Evolutionary conservation across 1,284 basidiomycete species (phyloP), one percentile per base, ranked within the genome.

Genomic region (Trichosporon faecale): DNA sequence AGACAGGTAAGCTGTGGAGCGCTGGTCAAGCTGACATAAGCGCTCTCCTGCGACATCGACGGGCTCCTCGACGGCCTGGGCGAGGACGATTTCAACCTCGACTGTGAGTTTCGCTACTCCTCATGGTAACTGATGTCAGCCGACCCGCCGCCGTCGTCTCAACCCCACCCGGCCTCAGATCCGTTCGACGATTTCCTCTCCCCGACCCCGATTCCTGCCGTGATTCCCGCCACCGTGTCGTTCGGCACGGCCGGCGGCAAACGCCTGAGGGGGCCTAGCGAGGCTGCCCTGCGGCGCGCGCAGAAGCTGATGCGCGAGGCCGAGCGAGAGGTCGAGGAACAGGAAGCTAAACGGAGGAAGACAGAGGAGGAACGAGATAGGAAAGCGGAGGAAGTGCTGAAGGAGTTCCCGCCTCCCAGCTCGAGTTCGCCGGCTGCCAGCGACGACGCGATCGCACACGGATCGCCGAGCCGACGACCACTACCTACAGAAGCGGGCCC

Each of bases 81-180:
- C 9, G 76, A 75, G 8, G 78, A 77, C 40, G 79, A 81, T 64
- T 71, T 81, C 68, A 78, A 80, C 64, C 77, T 77, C 37, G 76
- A 75, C 31, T 61, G 57, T 61, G 27, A 61, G 57, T 61, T 31
- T 1, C 11, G 14, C 27, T 29, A 8, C 16, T 33, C 16, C 4
- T 8, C 2, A 12, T 31, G 29, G 6, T 5, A 29, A n/a, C 57
- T 61, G 57, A 61, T 18, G 6, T 25, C 49, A 52, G 49, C 49
- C 49, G 49, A 52, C 23, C 49, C 49, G 27, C 57, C 27, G 52
- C 49, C 65, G n/a, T 44, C 40, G 21, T 25, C 40, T 18, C 40
- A 46, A 7, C 29, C 27, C 4, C 67, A 29, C n/a, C 29, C 64
- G 8, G 12, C 44, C 1, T 49, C 66, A 2, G 57, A 46, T 18